A percentile compares a stretch with the other conserved stretches of the same genome.
Conservation (phyloP, 1,139 yeast genomes). For the Geotrichum restrictum region DNA sequence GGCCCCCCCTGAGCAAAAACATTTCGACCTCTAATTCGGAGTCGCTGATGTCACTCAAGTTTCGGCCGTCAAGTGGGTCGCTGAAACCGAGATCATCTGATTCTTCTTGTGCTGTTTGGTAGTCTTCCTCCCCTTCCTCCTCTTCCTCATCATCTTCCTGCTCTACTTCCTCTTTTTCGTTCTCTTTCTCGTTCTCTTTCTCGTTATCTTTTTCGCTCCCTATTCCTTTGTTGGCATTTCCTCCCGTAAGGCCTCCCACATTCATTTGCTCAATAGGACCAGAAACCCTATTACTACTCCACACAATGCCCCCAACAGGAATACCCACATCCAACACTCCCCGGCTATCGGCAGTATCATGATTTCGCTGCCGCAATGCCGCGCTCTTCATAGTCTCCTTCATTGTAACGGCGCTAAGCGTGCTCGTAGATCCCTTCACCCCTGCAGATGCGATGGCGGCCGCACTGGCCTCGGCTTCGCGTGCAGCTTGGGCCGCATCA, state of each 20-base stretch:
- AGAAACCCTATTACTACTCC: no score
- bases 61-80: no score
- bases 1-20: background rate
- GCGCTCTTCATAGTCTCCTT: conserved; percentile 20
- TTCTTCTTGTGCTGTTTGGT: conserved; percentile 6
- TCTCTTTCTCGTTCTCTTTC: background rate
- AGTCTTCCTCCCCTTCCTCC: conserved; percentile 3
- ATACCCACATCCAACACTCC: no score
- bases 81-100: background rate
- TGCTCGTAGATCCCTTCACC: conserved; percentile 20
- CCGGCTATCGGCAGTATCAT: background rate
- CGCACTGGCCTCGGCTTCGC: conserved; percentile 21
- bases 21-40: background rate
- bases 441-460: conserved; percentile 20
- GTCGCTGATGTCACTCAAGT: background rate
- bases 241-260: no score
- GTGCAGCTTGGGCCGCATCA: conserved; percentile 15
- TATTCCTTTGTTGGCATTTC: no score
- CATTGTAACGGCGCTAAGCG: conserved; percentile 20
- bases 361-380: conserved; percentile 6
- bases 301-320: no score
- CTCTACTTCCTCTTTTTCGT: background rate
- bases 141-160: background rate
- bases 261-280: no score
- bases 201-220: background rate